Evolutionary conservation across 2,329 filamentous ascomycete genomes (phyloP).

Genomic region (Juglanconis juglandina): DNA sequence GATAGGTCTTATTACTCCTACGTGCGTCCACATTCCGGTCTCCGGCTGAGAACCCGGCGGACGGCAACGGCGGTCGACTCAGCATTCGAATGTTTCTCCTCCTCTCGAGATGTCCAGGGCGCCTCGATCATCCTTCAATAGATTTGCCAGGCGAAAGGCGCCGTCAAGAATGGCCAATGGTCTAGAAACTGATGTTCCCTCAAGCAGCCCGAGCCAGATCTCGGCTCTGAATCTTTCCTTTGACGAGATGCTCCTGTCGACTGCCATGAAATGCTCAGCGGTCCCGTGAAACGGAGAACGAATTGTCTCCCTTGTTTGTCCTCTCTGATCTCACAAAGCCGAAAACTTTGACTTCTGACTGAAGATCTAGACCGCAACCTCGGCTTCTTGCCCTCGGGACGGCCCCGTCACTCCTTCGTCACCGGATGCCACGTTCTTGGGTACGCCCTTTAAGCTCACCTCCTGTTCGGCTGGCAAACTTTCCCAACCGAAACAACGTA

Average conservation of each 20-base stretch:
- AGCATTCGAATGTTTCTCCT: constrained; percentile 10
- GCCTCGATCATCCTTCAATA: not conserved
- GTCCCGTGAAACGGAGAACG: not conserved
- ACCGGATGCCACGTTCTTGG: not conserved
- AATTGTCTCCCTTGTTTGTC: constrained; percentile 6
- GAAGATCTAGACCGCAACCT: constrained; percentile 2
- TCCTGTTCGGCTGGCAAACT: not conserved
- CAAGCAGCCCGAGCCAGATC: constrained; percentile 5
- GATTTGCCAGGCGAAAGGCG: constrained; percentile 1
- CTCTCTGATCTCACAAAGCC: constrained; percentile 2
- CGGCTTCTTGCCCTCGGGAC: constrained; percentile 4
- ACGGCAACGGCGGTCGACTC: not conserved
- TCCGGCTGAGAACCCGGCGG: not conserved
- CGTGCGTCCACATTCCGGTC: constrained; percentile 12
- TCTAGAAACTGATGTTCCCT: constrained; percentile 9
- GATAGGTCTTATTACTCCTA: not conserved
- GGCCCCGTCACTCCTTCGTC: constrained; percentile 14
- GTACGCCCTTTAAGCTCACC: not conserved
- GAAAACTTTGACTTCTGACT: constrained; percentile 5
- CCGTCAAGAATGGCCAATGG: not conserved
- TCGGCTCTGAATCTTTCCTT: not conserved
- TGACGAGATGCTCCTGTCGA: not conserved
- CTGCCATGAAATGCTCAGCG: not conserved
- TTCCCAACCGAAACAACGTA: not conserved
- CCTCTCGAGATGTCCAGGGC: not conserved